Conservation (phyloP, 768 basidiomycete genomes). For the Peribolospora kevripleyi region DNA sequence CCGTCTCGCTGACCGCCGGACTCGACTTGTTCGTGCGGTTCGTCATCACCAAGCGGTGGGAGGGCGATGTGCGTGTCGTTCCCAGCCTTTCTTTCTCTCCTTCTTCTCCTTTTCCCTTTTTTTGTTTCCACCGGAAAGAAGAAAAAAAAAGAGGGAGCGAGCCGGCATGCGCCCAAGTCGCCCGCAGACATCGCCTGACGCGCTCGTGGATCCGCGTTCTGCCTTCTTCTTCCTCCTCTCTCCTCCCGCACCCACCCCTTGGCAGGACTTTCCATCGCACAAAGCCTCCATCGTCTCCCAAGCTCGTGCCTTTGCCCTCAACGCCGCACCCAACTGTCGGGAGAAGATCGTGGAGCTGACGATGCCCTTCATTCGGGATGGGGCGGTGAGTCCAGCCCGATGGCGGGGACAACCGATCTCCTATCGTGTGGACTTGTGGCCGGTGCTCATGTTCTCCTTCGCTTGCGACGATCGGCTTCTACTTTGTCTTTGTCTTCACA, state of each 20-base stretch:
- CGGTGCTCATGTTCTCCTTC: conserved; percentile 7
- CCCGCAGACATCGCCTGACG: no score
- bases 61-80: conserved; percentile 37
- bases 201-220: no score
- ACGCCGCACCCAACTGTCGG: conserved; percentile 52
- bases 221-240: no score
- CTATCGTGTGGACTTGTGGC: not conserved
- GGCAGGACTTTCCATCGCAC: conserved; percentile 55
- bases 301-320: conserved; percentile 44
- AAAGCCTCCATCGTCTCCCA: conserved; percentile 62
- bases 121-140: no score
- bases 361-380: conserved; percentile 85
- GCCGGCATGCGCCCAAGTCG: no score
- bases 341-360: conserved; percentile 68
- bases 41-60: conserved; percentile 59
- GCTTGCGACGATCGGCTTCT: not conserved
- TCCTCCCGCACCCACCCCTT: not conserved
- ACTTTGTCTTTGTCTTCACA: not conserved
- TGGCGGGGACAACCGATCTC: not conserved
- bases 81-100: no score
- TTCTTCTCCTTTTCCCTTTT: no score
- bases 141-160: no score
- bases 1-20: conserved; percentile 66
- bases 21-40: conserved; percentile 77
- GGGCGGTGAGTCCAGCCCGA: conserved; percentile 29